Conservation (phyloP, 1,284 basidiomycete genomes). For the Ganoderma sinense region DNA sequence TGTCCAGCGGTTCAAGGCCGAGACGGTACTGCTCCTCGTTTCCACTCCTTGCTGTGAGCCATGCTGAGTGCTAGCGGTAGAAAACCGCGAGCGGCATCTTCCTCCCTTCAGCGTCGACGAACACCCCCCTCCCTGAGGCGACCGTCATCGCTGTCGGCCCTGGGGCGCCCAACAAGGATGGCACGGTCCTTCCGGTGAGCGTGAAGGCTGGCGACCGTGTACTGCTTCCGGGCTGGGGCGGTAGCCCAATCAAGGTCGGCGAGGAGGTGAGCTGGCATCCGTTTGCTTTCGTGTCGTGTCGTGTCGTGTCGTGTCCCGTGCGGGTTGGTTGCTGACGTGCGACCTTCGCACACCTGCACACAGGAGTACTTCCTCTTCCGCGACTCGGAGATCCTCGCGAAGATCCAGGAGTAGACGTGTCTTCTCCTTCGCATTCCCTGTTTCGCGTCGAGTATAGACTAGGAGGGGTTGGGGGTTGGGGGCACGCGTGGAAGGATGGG, state of each 20-base stretch:
- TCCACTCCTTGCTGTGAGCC: background rate
- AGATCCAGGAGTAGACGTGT: conserved; percentile 83
- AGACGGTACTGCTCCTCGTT: conserved; percentile 65
- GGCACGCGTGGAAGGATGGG: background rate
- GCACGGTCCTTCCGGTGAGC: conserved; percentile 76
- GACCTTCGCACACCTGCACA: conserved; percentile 7
- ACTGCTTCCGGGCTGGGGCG: conserved; percentile 95
- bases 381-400: conserved; percentile 96
- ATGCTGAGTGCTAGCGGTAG: conserved; percentile 45
- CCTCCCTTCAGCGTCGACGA: conserved; percentile 89
- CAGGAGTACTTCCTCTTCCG: conserved; percentile 97
- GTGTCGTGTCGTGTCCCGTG: background rate
- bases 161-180: conserved; percentile 89
- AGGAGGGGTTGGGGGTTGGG: conserved; percentile 7
- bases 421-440: no score
- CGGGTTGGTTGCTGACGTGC: conserved; percentile 12
- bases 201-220: conserved; percentile 94
- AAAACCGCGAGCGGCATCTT: conserved; percentile 96
- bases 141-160: conserved; percentile 97
- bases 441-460: background rate
- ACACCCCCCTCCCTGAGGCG: conserved; percentile 90
- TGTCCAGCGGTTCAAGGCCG: conserved; percentile 96
- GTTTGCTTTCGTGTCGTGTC: conserved; percentile 27
- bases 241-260: conserved; percentile 94
- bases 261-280: conserved; percentile 77